Percentiles rank a stretch among this genome's conserved stretches.
Evolutionary conservation across 1,284 basidiomycete genomes (phyloP).

Genomic region (Tranzscheliella williamsii): DNA sequence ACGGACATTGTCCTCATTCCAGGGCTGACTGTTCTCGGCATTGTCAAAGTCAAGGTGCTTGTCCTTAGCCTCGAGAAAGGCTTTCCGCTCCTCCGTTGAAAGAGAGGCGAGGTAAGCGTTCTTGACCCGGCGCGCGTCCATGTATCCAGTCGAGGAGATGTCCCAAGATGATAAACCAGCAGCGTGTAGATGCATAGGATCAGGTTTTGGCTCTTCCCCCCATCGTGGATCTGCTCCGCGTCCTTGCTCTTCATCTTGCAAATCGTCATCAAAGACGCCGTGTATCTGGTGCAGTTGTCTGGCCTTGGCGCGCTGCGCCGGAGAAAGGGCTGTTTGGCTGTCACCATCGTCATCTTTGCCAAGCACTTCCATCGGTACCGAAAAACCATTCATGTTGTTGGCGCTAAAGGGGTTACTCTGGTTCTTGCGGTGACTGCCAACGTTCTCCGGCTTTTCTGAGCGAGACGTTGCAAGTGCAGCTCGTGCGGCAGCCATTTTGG

Average conservation of each 20-base stretch:
- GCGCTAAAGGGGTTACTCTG: slow-evolving; percentile 35
- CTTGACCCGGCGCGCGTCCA: slow-evolving; percentile 41
- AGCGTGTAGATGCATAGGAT: slow-evolving; percentile 12
- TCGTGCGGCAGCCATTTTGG: slow-evolving; percentile 25
- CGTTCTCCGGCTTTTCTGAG: slow-evolving; percentile 13
- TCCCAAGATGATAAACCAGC: slow-evolving; percentile 33
- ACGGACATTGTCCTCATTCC: not conserved
- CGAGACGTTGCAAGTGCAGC: slow-evolving; percentile 17
- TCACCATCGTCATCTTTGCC: slow-evolving; percentile 39
- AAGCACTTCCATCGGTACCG: slow-evolving; percentile 28
- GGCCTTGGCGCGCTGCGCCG: slow-evolving; percentile 41
- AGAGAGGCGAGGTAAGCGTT: slow-evolving; percentile 37
- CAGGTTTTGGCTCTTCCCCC: slow-evolving; percentile 23
- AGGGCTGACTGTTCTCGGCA: not conserved
- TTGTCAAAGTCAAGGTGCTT: not conserved
- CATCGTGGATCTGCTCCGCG: slow-evolving; percentile 19
- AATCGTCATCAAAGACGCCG: slow-evolving; percentile 42
- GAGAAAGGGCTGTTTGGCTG: slow-evolving; percentile 31
- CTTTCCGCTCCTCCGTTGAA: slow-evolving; percentile 22
- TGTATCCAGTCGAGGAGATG: slow-evolving; percentile 38
- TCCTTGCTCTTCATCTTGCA: slow-evolving; percentile 30
- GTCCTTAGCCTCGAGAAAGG: slow-evolving; percentile 18
- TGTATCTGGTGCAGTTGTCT: slow-evolving; percentile 42
- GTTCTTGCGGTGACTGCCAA: slow-evolving; percentile 21
- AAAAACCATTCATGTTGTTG: slow-evolving; percentile 31